phyloP scores from a whole-genome alignment of 108 stramenopile genomes.

The Heterococcus sp. region DNA sequence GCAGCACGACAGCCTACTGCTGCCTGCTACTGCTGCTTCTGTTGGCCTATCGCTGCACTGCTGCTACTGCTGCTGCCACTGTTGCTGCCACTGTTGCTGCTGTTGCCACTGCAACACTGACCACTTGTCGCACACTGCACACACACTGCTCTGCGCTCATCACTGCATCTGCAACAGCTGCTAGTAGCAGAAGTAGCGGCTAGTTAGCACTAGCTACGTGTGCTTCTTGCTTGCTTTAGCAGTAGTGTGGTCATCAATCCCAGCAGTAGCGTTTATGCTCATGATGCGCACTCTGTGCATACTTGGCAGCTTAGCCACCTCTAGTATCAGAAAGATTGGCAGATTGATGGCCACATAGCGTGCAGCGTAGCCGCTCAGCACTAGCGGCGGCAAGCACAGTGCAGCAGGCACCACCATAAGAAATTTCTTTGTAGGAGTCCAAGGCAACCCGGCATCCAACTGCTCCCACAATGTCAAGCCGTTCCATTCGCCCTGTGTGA shows the following conservation, averaged over 20 bases:
- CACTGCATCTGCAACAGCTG: too few species aligned
- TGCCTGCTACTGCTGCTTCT: too few species aligned
- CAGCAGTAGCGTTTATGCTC: slow-evolving; percentile 89
- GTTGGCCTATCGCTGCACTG: too few species aligned
- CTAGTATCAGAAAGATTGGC: slow-evolving; percentile 69
- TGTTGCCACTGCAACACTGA: too few species aligned
- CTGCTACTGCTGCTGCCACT: too few species aligned
- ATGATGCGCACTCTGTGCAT: slow-evolving; percentile 94
- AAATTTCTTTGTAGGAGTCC: slow-evolving; percentile 57
- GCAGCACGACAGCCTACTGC: too few species aligned
- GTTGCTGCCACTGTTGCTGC: too few species aligned
- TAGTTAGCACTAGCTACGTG: too few species aligned
- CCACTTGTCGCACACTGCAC: too few species aligned
- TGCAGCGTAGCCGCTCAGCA: slow-evolving; percentile 46
- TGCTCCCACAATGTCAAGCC: slow-evolving; percentile 59
- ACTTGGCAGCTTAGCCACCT: slow-evolving; percentile 77
- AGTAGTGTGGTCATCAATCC: slow-evolving; percentile 86
- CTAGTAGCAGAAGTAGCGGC: too few species aligned
- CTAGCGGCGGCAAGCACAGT: slow-evolving; percentile 39
- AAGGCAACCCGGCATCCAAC: slow-evolving; percentile 54
- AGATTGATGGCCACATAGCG: slow-evolving; percentile 66
- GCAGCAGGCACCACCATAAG: slow-evolving; percentile 55
- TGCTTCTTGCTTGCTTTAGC: too few species aligned
- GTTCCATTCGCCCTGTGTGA: slow-evolving; percentile 58
- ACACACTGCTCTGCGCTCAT: too few species aligned